Conservation (phyloP, 768 basidiomycete genomes). For the Calocera viscosa region DNA sequence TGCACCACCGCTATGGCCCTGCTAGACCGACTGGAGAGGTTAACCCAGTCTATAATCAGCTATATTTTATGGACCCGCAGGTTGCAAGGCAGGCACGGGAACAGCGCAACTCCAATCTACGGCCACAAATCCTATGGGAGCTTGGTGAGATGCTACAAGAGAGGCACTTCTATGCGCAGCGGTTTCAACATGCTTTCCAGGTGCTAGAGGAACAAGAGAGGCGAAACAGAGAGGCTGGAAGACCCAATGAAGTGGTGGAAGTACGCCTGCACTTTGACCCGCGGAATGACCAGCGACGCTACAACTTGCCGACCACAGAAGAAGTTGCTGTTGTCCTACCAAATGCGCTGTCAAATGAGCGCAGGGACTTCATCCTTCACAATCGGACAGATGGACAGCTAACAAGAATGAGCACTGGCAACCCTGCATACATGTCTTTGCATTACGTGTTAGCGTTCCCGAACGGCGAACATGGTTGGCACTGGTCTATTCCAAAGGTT, state of each 20-base stretch:
- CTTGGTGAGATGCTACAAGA: neutral
- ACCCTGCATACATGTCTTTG: neutral
- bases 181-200: neutral
- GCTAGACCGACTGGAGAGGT: neutral
- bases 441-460: neutral
- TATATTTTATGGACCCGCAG: conserved; percentile 12
- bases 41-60: conserved; percentile 12
- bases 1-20: conserved; percentile 13
- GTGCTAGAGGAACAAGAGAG: neutral
- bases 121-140: conserved; percentile 1
- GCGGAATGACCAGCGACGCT: conserved; percentile 26
- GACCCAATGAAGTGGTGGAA: neutral
- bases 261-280: conserved; percentile 10
- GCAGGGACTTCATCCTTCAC: neutral
- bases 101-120: neutral
- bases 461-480: neutral
- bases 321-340: conserved; percentile 37
- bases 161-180: neutral
- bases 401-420: neutral
- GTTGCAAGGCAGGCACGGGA: neutral
- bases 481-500: neutral
- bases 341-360: conserved; percentile 13
- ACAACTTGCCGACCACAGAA: conserved; percentile 35
- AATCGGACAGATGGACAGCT: neutral
- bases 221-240: neutral